Evolutionary conservation across 2,329 filamentous ascomycete species (phyloP).

Genomic region (Xylariaceae sp.): DNA sequence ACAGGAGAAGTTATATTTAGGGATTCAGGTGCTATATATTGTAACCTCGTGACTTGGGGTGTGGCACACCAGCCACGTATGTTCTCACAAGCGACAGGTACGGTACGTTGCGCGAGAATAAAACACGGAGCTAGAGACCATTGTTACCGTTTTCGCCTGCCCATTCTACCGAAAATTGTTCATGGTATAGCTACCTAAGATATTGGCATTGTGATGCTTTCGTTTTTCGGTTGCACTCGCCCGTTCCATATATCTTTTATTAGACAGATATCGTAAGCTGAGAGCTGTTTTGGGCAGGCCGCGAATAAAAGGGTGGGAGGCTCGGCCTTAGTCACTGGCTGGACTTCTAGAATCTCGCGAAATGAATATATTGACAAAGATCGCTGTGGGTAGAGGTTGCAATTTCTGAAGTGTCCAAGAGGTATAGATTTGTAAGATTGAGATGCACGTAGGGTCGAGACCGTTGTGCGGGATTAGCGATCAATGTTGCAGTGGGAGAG

Average conservation of each 20-base stretch:
- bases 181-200: background rate
- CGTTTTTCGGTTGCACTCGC: no score
- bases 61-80: no score
- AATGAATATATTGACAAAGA: background rate
- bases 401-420: background rate
- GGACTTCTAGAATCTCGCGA: slow-evolving; percentile 22
- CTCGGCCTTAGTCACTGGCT: background rate
- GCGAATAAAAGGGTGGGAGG: background rate
- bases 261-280: slow-evolving; percentile 14
- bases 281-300: slow-evolving; percentile 9
- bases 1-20: slow-evolving; percentile 14
- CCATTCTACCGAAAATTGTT: background rate
- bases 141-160: slow-evolving; percentile 6
- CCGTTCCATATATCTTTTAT: slow-evolving; percentile 5
- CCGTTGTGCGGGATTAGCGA: no score
- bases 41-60: slow-evolving; percentile 22
- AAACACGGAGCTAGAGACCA: slow-evolving; percentile 13
- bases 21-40: slow-evolving; percentile 7
- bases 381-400: background rate
- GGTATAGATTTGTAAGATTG: slow-evolving; percentile 14
- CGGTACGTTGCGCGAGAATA: background rate
- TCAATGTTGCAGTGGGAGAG: no score
- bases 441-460: background rate
- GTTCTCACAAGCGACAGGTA: slow-evolving; percentile 5
- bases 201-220: no score